phyloP scores from a whole-genome alignment of 768 basidiomycete species.

The Leccinum incarnatum region DNA sequence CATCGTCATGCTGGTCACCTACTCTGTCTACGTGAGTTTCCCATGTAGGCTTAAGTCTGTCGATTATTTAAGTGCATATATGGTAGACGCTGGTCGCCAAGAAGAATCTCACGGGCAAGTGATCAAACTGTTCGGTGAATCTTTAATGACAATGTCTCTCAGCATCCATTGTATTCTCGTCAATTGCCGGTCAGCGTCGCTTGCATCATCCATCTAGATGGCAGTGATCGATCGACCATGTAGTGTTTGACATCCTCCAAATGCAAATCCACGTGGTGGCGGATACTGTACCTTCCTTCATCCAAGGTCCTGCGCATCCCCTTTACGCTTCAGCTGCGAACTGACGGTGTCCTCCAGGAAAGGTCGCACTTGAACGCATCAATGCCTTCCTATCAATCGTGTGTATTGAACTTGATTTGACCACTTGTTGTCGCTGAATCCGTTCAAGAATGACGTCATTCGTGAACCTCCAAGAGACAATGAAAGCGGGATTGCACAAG shows the following conservation, averaged over 20 bases:
- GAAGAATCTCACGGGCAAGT: constrained; percentile 8
- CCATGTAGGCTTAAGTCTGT: neutral
- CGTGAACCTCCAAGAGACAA: neutral
- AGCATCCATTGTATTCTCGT: constrained; percentile 13
- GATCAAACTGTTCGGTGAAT: neutral
- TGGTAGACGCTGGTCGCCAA: constrained; percentile 5
- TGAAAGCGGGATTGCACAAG: neutral
- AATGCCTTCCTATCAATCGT: constrained; percentile 6
- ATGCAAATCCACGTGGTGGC: neutral
- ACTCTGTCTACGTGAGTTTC: constrained; percentile 51
- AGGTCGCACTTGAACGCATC: constrained; percentile 11
- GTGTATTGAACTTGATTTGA: neutral
- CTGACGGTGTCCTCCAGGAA: constrained; percentile 14
- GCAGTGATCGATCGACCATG: neutral
- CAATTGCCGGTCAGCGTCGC: constrained; percentile 4
- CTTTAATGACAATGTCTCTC: neutral
- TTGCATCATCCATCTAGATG: neutral
- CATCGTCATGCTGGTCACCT: constrained; percentile 62
- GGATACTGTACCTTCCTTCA: neutral
- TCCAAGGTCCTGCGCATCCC: constrained; percentile 22
- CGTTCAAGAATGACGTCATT: constrained; percentile 2
- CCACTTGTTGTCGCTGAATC: neutral
- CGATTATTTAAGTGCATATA: neutral
- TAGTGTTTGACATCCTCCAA: constrained; percentile 4
- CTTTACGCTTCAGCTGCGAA: constrained; percentile 13